These are phyloP conservation scores for Murraya paniculata DNA, from an alignment of 345 rosid genomes.

Conservation along the genomic window DNA sequence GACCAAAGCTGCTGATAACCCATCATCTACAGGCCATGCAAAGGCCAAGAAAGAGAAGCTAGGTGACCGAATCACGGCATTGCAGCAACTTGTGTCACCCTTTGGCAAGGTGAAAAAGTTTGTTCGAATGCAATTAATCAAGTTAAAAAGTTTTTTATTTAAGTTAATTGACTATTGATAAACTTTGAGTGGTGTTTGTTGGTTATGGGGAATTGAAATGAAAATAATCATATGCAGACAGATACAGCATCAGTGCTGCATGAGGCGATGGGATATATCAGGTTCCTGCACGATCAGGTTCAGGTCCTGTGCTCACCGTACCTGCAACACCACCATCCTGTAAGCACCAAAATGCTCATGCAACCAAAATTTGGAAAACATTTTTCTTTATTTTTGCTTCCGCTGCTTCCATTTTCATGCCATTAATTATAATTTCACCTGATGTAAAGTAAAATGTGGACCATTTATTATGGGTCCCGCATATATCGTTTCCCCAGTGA, in stretches of 20 bases:
- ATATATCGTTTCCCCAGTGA: too few species aligned
- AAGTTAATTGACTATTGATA: background rate
- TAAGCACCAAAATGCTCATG: constrained; percentile 17
- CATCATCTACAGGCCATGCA: constrained; percentile 37
- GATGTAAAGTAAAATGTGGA: background rate
- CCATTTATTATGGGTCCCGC: background rate
- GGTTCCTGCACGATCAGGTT: constrained; percentile 88
- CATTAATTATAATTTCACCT: background rate
- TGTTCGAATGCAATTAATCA: background rate
- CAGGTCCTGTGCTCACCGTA: constrained; percentile 87
- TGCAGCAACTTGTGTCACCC: constrained; percentile 92
- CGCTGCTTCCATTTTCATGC: background rate
- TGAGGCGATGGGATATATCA: constrained; percentile 97
- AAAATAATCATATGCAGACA: constrained; percentile 47
- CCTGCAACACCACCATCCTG: constrained; percentile 49
- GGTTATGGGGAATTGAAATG: constrained; percentile 12
- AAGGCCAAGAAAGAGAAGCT: constrained; percentile 70
- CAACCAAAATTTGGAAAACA: background rate
- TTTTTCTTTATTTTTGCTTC: background rate
- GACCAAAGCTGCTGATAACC: constrained; percentile 42
- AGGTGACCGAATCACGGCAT: constrained; percentile 72
- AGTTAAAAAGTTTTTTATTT: background rate
- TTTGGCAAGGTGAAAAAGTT: constrained; percentile 67
- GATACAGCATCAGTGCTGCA: constrained; percentile 92
- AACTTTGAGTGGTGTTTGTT: background rate